Base-by-base conservation (phyloP, 345 rosid genomes). In the Eutrema japonicum region DNA sequence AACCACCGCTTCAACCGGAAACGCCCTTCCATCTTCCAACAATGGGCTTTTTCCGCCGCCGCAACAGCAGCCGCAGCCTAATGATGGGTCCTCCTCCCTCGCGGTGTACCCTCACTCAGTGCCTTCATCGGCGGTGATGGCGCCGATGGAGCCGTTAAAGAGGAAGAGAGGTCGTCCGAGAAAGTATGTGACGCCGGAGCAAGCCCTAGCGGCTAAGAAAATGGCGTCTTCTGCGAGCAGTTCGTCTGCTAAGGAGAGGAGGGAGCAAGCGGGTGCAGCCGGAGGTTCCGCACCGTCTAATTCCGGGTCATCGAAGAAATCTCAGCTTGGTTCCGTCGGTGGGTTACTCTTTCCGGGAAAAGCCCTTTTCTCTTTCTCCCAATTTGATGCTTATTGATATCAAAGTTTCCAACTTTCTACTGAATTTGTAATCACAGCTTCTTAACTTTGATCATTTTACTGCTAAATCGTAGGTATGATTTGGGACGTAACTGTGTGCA, bases 171-270 rank as follows among this genome's bases (percentile, higher is more conserved):
- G 99, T 32, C 75, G 99, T 41, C 99, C 99, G 13, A 81, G 99
- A 75, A 95, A 95, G 93, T 95, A 95, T 67, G 98, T 85, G 14
- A 95, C 99, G 5, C 94, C 92, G 10, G 98, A 90, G 72, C 94
- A 86, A 75, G 99, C 97, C 64, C 62, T 90, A 70, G 97, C 96
- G 5, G 99, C 98, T 6, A 94, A 86, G 87, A 92, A 85, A 77
- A 82, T 87, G 79, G 89, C 93, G 9, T 77, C 87, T 32, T 74
- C 84, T 53, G 80, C 88, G 4, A 72, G 72, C 53, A 78, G 80
- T 40, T 78, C 77, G 0, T 64, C 79, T 13, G 80, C 83, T 13
- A 85, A 78, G 74, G 86, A 81, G 75, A 79, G 80, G 78, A 77
- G 82, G 51, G 84, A 83, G 29, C 81, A 74, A 26, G 80, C 73